Evolutionary conservation across 192 early-diverging fungal genomes (phyloP), one percentile per base, ranked within the genome.

Genomic region (Coemansia sp.): DNA sequence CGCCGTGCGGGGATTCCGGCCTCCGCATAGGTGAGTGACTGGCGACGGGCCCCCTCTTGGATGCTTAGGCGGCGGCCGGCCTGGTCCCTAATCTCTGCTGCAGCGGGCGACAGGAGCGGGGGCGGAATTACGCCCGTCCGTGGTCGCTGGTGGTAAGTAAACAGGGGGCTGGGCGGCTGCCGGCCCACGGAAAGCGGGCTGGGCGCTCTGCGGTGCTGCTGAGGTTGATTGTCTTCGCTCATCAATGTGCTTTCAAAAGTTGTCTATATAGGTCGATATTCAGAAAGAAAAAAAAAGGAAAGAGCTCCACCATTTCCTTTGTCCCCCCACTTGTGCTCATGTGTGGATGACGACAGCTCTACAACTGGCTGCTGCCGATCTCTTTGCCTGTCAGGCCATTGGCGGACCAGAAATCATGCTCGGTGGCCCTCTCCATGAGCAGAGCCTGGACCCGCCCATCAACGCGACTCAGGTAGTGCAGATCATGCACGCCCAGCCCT

Each of bases 401-500:
- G 26, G 53, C 42, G 35, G 56, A 12, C 80, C 80, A 83, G 42
- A 83, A 83, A 16, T 37, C 61, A 39, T 77, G 71, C 43, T 60
- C 42, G 16, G 55, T 61, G 1, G 72, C 75, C 13, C 68, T 14
- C 20, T 66, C 64, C 21, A 83, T 57, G 20, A 72, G 65, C 3
- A 45, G 47, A 5, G 47, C 56, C 47, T 68, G 21, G 64, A 73
- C 62, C 26, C 35, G 33, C 10, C 68, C 64, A 7, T 26, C 48
- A 14, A 25, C 20, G 0, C 37, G 26, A 11, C 34, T 25, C 33
- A 83, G 62, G 42, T 76, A 91, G 50, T 85, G 79, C 42, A 94
- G 67, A 0, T 72, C 66, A 3, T 77, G 35, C 23, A 92, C 74
- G 23, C 84, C 86, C 83, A 90, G 85, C 25, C 88, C 84, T 35